Evolutionary conservation across 352 stramenopile genomes (phyloP).

Genomic region (Globisporangium canariense): DNA sequence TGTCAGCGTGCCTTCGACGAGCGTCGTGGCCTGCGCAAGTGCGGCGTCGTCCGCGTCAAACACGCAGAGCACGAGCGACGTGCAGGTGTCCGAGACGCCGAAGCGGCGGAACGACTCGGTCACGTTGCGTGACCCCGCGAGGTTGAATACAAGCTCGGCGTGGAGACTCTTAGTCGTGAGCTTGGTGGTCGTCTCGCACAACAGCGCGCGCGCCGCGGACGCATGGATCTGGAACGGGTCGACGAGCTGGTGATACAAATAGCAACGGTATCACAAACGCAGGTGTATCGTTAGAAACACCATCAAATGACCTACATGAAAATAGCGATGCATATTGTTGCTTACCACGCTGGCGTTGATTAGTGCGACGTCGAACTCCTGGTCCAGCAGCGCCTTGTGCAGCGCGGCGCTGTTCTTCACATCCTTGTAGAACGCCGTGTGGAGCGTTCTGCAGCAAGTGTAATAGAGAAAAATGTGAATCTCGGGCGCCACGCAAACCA

Average conservation of each 20-base stretch:
- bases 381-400: constrained; percentile 51
- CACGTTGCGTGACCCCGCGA: constrained; percentile 81
- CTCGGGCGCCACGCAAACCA: background rate
- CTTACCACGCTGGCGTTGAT: constrained; percentile 71
- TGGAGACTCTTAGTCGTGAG: constrained; percentile 78
- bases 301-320: background rate
- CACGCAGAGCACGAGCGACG: constrained; percentile 63
- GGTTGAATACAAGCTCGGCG: constrained; percentile 83
- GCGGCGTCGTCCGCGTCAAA: constrained; percentile 60
- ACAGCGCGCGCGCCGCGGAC: constrained; percentile 61
- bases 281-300: constrained; percentile 2
- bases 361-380: constrained; percentile 67
- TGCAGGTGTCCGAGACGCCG: constrained; percentile 52
- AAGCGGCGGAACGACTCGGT: constrained; percentile 82
- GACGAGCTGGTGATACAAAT: constrained; percentile 38
- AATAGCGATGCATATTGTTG: background rate
- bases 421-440: constrained; percentile 66
- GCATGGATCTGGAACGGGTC: constrained; percentile 76
- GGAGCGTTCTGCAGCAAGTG: constrained; percentile 44
- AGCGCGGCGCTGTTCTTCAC: constrained; percentile 67
- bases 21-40: constrained; percentile 29
- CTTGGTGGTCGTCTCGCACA: constrained; percentile 52
- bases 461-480: background rate
- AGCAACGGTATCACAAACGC: background rate
- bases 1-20: constrained; percentile 53